Evolutionary conservation across 257 asterid species (phyloP).

Genomic region (Gentiana straminea): DNA sequence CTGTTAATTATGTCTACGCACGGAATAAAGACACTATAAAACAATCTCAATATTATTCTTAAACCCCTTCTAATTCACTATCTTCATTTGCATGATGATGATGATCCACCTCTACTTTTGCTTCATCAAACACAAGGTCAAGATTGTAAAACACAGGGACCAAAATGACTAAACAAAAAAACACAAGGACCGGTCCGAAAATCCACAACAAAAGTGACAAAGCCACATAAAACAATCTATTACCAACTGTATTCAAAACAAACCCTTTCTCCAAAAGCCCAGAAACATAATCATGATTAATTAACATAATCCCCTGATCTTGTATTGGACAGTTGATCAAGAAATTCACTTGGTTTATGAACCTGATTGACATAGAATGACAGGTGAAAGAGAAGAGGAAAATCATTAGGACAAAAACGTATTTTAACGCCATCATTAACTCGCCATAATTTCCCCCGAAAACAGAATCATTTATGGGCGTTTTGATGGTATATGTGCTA

Average conservation of each 20-base stretch:
- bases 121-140: slow-evolving; percentile 41
- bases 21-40: too few relatives aligned
- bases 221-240: slow-evolving; percentile 69
- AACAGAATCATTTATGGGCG: slow-evolving; percentile 61
- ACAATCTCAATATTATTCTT: too few relatives aligned
- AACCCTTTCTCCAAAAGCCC: slow-evolving; percentile 62
- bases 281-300: slow-evolving; percentile 54
- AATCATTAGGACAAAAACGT: slow-evolving; percentile 54
- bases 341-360: slow-evolving; percentile 79
- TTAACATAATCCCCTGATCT: slow-evolving; percentile 9
- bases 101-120: slow-evolving; percentile 7
- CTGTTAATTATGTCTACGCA: too few relatives aligned
- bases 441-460: slow-evolving; percentile 82
- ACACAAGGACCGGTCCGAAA: slow-evolving; percentile 78
- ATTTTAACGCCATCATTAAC: slow-evolving; percentile 75
- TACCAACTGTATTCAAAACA: slow-evolving; percentile 57
- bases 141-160: slow-evolving; percentile 73
- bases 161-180: slow-evolving; percentile 50
- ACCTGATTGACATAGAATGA: slow-evolving; percentile 73
- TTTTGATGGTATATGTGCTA: slow-evolving; percentile 82
- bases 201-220: slow-evolving; percentile 81
- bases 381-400: slow-evolving; percentile 68
- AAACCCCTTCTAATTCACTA: too few relatives aligned
- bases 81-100: too few relatives aligned
- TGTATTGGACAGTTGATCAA: slow-evolving; percentile 60